A percentile compares a stretch with the other conserved stretches of the same genome.
Evolutionary conservation across 75 land plant genomes (phyloP).

Genomic region (Larix kaempferi): DNA sequence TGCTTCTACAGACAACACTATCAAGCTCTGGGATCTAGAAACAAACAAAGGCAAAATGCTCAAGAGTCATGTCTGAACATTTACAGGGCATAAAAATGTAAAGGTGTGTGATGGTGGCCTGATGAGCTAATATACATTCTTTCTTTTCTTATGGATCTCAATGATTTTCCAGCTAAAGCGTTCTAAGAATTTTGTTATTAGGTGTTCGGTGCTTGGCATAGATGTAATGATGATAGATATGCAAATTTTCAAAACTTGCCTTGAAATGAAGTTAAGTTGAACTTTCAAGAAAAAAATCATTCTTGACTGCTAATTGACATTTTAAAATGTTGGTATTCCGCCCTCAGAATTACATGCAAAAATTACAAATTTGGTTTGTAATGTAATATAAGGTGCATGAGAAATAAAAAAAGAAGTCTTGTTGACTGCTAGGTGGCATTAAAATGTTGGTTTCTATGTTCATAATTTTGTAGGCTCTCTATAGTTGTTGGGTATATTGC

Average conservation of each 20-base stretch:
- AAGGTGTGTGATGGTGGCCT: conserved; percentile 36
- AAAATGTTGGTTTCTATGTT: conserved; percentile 4
- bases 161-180: background rate
- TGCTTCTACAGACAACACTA: conserved; percentile 72
- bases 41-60: conserved; percentile 39
- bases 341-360: too few relatives aligned
- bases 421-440: too few relatives aligned
- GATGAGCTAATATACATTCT: background rate
- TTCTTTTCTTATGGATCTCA: background rate
- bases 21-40: conserved; percentile 85
- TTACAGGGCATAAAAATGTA: conserved; percentile 68
- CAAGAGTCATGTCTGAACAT: conserved; percentile 54
- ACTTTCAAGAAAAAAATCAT: background rate
- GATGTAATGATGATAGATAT: background rate
- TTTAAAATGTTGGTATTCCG: background rate
- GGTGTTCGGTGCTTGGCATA: background rate
- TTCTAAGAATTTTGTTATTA: background rate
- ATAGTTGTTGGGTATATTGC: conserved; percentile 78
- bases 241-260: background rate
- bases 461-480: conserved; percentile 90
- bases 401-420: too few relatives aligned
- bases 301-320: background rate
- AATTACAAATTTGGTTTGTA: background rate
- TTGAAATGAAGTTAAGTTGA: background rate
- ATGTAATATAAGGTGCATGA: too few relatives aligned